These are phyloP conservation scores for Debaryomyces tyrocola DNA, from an alignment of 805 yeast genomes.

Conservation along the genomic window DNA sequence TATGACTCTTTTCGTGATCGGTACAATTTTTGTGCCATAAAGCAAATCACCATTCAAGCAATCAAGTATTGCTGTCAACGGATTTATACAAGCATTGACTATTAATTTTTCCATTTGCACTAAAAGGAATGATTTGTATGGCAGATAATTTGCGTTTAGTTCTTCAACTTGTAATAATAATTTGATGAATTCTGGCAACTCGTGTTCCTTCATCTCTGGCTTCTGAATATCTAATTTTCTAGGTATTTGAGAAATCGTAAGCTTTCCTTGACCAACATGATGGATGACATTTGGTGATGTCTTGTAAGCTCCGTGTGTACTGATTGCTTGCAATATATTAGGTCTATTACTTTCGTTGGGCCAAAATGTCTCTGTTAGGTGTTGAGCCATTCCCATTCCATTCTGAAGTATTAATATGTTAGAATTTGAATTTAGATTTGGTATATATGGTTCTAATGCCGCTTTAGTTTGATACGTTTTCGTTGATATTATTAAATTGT, in stretches of 20 bases:
- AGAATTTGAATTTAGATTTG: conserved; percentile 48
- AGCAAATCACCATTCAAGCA: conserved; percentile 75
- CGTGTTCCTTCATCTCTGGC: conserved; percentile 11
- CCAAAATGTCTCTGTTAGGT: conserved; percentile 56
- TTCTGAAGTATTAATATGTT: conserved; percentile 76
- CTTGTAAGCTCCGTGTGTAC: conserved; percentile 80
- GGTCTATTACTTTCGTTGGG: conserved; percentile 49
- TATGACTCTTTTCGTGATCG: conserved; percentile 42
- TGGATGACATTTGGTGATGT: conserved; percentile 26
- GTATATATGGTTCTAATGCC: conserved; percentile 59
- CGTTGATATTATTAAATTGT: conserved; percentile 70
- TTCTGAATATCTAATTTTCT: conserved; percentile 7
- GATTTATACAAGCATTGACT: conserved; percentile 81
- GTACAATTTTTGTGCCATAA: conserved; percentile 31
- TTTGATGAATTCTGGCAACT: conserved; percentile 19
- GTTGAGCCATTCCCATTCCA: conserved; percentile 73
- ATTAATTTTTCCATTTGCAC: conserved; percentile 72
- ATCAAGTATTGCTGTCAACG: conserved; percentile 75
- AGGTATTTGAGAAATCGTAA: conserved; percentile 62
- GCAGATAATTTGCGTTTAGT: conserved; percentile 26
- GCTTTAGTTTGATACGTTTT: conserved; percentile 72
- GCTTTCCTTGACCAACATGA: conserved; percentile 73
- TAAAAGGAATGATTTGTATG: conserved; percentile 48
- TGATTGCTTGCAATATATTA: conserved; percentile 67
- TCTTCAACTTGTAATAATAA: conserved; percentile 19